phyloP scores from a whole-genome alignment of 2,329 filamentous ascomycete genomes.

The Botrytis paeoniae region DNA sequence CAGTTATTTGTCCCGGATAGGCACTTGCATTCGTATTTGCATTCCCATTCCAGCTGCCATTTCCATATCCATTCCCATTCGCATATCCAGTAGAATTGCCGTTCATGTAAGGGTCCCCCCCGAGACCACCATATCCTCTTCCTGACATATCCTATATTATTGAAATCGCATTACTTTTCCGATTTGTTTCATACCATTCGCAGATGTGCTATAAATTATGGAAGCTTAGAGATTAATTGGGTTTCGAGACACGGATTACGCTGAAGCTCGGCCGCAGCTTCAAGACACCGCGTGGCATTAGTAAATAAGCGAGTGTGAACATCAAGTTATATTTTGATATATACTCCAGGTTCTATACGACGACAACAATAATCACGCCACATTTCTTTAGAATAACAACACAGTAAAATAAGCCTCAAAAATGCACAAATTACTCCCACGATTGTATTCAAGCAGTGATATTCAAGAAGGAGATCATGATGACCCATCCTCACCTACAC shows the following conservation, averaged over 20 bases:
- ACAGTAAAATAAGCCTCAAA: neutral
- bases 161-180: conserved; percentile 26
- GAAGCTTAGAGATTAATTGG: neutral
- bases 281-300: neutral
- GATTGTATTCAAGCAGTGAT: conserved; percentile 1
- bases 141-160: conserved; percentile 34
- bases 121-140: conserved; percentile 36
- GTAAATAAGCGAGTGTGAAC: conserved; percentile 2
- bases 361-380: neutral
- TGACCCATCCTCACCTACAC: neutral
- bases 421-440: neutral
- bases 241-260: conserved; percentile 2
- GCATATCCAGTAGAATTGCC: conserved; percentile 24
- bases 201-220: conserved; percentile 2
- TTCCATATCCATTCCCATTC: conserved; percentile 13
- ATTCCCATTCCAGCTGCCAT: conserved; percentile 16
- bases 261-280: conserved; percentile 13
- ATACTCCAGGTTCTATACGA: neutral
- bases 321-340: neutral
- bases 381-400: neutral
- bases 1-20: conserved; percentile 28
- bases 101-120: conserved; percentile 35
- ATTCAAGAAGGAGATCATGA: neutral
- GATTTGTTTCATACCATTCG: conserved; percentile 28
- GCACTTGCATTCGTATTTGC: conserved; percentile 25